Percentiles rank a stretch among this genome's conserved stretches.
Evolutionary conservation across 805 yeast genomes (phyloP).

Genomic region (Blastobotrys mokoenaii): DNA sequence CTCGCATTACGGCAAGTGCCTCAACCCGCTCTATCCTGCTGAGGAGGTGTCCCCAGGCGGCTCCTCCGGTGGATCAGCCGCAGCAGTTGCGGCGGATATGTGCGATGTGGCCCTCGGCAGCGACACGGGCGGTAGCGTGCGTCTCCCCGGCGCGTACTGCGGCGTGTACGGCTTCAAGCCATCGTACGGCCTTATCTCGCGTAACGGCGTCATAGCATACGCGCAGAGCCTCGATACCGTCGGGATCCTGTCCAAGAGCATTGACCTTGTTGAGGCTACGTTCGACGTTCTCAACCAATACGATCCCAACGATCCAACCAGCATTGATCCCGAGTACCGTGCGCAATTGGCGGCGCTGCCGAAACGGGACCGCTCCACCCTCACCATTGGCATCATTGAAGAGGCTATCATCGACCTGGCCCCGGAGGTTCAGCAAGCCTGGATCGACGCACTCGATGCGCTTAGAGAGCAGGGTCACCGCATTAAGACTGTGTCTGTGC

Average conservation of each 20-base stretch:
- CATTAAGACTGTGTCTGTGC: constrained; percentile 59
- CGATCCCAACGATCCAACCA: constrained; percentile 79
- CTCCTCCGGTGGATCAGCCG: constrained; percentile 94
- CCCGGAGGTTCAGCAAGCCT: constrained; percentile 35
- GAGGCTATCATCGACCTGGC: constrained; percentile 59
- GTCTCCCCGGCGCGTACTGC: constrained; percentile 86
- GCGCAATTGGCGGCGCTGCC: constrained; percentile 4
- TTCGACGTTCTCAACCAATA: constrained; percentile 47
- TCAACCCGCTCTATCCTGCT: constrained; percentile 36
- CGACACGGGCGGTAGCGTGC: constrained; percentile 95
- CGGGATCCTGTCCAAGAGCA: constrained; percentile 59
- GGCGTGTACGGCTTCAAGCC: constrained; percentile 88
- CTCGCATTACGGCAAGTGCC: constrained; percentile 26
- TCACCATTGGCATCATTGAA: constrained; percentile 62
- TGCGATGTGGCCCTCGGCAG: constrained; percentile 81
- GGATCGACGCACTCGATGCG: constrained; percentile 38
- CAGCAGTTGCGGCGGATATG: constrained; percentile 68
- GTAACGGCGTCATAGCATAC: constrained; percentile 88
- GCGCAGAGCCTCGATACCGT: constrained; percentile 95
- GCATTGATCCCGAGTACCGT: constrained; percentile 20
- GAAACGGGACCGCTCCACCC: constrained; percentile 13
- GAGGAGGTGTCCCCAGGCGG: constrained; percentile 63
- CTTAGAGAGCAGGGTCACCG: constrained; percentile 44
- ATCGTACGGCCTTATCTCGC: constrained; percentile 79
- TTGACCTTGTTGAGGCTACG: constrained; percentile 39